phyloP scores from a whole-genome alignment of 108 stramenopile genomes.

The Skeletonema potamos region DNA sequence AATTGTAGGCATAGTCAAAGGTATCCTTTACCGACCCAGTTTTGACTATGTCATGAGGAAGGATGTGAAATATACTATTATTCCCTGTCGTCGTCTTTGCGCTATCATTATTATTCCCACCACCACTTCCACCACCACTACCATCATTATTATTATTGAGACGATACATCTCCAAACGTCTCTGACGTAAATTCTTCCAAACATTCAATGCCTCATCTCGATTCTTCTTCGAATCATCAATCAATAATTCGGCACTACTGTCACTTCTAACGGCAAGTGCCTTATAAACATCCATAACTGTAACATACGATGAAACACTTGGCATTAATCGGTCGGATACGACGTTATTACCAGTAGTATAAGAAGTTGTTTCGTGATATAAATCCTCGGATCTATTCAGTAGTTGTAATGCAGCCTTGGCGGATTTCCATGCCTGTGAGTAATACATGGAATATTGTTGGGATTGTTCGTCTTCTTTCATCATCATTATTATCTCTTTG shows the following conservation, averaged over 20 bases:
- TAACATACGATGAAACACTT: constrained; percentile 29
- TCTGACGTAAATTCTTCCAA: constrained; percentile 11
- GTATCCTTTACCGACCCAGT: constrained; percentile 25
- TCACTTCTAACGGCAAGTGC: constrained; percentile 21
- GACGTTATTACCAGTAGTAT: no score
- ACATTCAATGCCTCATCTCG: constrained; percentile 35
- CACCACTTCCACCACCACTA: background rate
- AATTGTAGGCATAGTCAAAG: constrained; percentile 20
- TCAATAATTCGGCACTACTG: background rate
- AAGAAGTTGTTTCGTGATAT: constrained; percentile 35
- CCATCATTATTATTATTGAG: background rate
- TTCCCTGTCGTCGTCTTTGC: no score
- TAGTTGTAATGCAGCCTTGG: constrained; percentile 22
- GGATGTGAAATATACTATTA: background rate
- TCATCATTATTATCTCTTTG: no score
- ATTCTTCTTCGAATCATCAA: constrained; percentile 6
- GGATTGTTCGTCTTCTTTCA: background rate
- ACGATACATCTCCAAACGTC: constrained; percentile 26
- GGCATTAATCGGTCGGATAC: constrained; percentile 18
- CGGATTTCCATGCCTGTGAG: constrained; percentile 23
- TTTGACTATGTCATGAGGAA: constrained; percentile 5
- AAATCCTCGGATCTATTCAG: constrained; percentile 38
- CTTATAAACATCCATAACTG: constrained; percentile 38
- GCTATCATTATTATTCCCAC: background rate
- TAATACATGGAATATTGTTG: background rate